Base-by-base conservation (phyloP, 345 rosid species). In the Moricandia arvensis region DNA sequence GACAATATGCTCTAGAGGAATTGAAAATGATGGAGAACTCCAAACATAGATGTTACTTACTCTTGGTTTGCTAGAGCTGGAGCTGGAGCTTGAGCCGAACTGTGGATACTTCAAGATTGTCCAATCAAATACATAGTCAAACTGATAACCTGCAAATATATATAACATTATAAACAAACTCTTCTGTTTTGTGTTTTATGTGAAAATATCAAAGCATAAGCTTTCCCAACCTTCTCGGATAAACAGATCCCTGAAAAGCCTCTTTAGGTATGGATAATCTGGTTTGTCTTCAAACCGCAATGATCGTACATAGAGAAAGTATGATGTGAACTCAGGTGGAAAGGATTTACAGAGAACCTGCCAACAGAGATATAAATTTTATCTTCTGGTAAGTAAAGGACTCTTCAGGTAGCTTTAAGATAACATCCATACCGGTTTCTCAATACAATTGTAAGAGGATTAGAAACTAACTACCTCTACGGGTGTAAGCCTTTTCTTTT, bases 101-200 rank as follows among this genome's bases (percentile, higher is more conserved):
- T 91, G 99, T 12, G 98, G 99, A 81, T 90, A 87, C 86, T 89
- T 96, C 89, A 87, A 71, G 45, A 92, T 82, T 26, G 98, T 95
- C 98, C 99, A 96, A 84, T 96, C 98, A 76, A 96, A 96, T 26
- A 95, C 97, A 72, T 87, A 88, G 77, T 95, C 99, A 85, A 93
- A 91, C 79, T 93, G 98, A 85, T 96, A 91, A 57, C 97, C 98
- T 96, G 84, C 81, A 83, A 47, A 62, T 24, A 24, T 35, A 24
- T 35, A 53, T 68, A 68, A 45, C 38, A 70, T 59, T 35, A 6
- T 16, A 7, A 65, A 29, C 0, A 16, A 0, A 12, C 18, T 58
- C 16, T 70, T 18, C 55, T 51, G 2, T 18, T 55, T 21, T 9
- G 18, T 12, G 16, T 38, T 37, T 4, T 24, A 17, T 31, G 51